Evolutionary conservation across 2,329 filamentous ascomycete genomes (phyloP), one percentile per base, ranked within the genome.

Genomic region (Didymella pomorum): DNA sequence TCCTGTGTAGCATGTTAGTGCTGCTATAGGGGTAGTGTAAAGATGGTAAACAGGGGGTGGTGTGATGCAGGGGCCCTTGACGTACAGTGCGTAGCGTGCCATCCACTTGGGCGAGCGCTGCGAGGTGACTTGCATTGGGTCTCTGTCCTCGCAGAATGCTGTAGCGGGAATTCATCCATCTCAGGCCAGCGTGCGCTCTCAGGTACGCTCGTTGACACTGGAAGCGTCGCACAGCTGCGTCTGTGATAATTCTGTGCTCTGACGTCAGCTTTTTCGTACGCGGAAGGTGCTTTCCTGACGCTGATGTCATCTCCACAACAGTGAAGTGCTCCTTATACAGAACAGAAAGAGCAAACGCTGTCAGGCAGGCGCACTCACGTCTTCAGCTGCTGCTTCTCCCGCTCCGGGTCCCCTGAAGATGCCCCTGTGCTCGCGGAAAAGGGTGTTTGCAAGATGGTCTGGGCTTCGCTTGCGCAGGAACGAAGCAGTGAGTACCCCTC

Each of bases 161-260:
- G 29, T 79, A 74, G 26, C 86, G 80, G 33, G 81, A 75, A 60
- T 85, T 83, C 62, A 84, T 79, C 86, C 86, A 89, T 67, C 86
- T 79, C 58, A 83, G 77, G 4, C 83, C 86, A 20, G 86, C 84
- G 2, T 84, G 81, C 14, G 84, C 84, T 61, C 82, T 81, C 4
- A 88, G 79, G 65, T 87, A 88, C 52, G 85, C 82, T 63, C 83
- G 83, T 70, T 89, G 85, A 45, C 85, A 86, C 69, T 83, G 82
- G 73, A 88, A 87, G 4, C 86, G 83, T 46, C 86, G 82, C 33
- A 85, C 80, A 47, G 83, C 82, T 37, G 85, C 83, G 69, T 89
- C 86, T 46, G 83, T 76, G 52, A 89, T 86, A 45, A 89, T 83
- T 47, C 86, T 88, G 62, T 56, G 46, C 23, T 64, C 52, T 65